Base-by-base conservation (phyloP, 768 basidiomycete genomes). In the Scleroderma citrinum region DNA sequence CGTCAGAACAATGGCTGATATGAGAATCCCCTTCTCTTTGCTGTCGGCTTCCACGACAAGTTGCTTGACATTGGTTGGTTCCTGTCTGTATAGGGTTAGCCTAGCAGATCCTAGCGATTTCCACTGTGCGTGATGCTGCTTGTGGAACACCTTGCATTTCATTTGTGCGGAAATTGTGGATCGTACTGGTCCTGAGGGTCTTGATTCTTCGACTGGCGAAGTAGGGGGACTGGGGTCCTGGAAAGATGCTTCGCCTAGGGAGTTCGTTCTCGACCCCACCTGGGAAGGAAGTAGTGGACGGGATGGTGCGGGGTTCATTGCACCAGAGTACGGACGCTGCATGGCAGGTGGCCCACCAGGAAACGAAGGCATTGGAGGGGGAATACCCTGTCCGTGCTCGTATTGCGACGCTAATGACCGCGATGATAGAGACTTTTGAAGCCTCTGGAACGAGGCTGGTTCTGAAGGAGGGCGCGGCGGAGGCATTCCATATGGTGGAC, bases 81-180 rank as follows among this genome's bases (percentile, higher is more conserved):
- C 73, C 62, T 95, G 83, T 40, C 76, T 78, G 65, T 93, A 99
- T 43, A 99, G 74, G 61, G 87, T 92, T 55, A 98, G 75, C 58
- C 82, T 82, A 13, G 91, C 92, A 10, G 86, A 73, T 3, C 96
- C 96, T 48, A 98, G 74, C 1, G 89, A 83, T 71, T 96, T 99
- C 96, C 96, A 99, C 64, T 95, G 92, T n/a, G 87, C 85, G 62
- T 97, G 94, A 31, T 90, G 83, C 60, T 95, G 92, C 62, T 98
- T 85, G 41, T 96, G 72, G 71, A 98, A 99, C 20, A 97, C 85
- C 68, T 98, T 99, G 78, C 95, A 97, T 65, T 94, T 93, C 90
- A 93, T 95, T 61, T 91, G 83, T 12, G 89, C 91, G 8, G 88
- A 81, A 53, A 98, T 74, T 11, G 81, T 72, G 5, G 90, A 86